Percentiles rank a stretch among this genome's conserved stretches.
phyloP scores from a whole-genome alignment of 192 early-diverging fungal genomes.

The Mortierella alpina region DNA sequence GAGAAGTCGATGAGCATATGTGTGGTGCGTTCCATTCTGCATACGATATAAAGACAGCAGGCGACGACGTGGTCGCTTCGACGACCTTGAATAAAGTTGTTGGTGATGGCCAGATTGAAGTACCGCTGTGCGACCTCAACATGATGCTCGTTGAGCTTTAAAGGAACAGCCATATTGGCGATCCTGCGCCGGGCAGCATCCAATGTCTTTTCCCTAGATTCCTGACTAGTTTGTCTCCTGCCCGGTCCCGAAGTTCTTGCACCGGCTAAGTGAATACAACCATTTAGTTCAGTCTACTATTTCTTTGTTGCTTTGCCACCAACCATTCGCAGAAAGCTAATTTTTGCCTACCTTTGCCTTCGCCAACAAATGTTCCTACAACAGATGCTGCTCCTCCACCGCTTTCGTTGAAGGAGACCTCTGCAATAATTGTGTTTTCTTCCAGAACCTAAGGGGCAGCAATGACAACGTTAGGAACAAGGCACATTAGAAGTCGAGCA shows the following conservation, averaged over 20 bases:
- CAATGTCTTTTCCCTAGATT: slow-evolving; percentile 77
- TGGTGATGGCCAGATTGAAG: slow-evolving; percentile 85
- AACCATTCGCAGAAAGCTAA: not conserved
- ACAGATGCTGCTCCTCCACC: slow-evolving; percentile 87
- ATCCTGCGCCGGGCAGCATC: slow-evolving; percentile 77
- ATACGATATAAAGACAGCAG: slow-evolving; percentile 93
- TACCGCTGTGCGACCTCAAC: slow-evolving; percentile 86
- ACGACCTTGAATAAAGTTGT: slow-evolving; percentile 87
- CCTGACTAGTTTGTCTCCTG: slow-evolving; percentile 62
- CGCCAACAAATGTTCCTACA: slow-evolving; percentile 77
- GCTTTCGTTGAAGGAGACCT: slow-evolving; percentile 91
- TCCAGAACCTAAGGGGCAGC: slow-evolving; percentile 81
- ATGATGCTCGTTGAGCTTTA: slow-evolving; percentile 79
- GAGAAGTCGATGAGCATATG: slow-evolving; percentile 98
- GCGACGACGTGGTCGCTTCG: slow-evolving; percentile 80
- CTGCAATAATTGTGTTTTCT: slow-evolving; percentile 92
- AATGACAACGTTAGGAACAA: not conserved
- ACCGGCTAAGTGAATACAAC: slow-evolving; percentile 38
- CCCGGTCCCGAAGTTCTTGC: slow-evolving; percentile 56
- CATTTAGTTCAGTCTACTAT: not conserved
- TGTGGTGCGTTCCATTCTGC: slow-evolving; percentile 83
- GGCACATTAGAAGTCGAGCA: not conserved
- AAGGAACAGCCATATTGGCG: slow-evolving; percentile 74
- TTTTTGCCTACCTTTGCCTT: slow-evolving; percentile 63
- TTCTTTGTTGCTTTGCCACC: not conserved